Base-by-base conservation (phyloP, 257 asterid genomes). In the Hygrophila difformis region DNA sequence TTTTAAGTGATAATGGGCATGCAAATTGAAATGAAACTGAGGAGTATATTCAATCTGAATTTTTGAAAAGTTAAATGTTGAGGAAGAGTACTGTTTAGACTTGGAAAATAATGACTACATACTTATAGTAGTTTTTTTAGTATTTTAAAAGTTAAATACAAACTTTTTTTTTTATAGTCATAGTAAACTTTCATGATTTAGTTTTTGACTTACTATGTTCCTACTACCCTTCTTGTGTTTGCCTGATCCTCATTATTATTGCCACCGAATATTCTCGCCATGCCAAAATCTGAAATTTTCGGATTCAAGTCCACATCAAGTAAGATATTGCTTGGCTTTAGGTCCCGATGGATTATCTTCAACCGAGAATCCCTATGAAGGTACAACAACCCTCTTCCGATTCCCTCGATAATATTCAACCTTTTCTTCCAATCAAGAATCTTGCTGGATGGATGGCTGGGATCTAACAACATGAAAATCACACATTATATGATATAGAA, bases 201-300 rank as follows among this genome's bases (percentile, higher is more conserved):
- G n/a, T n/a, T n/a, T n/a, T n/a, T n/a, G n/a, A 50, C 93, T 64
- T 77, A 74, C 93, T 77, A 75, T 18, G 93, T 81, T 55, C 93
- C 93, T 3, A 77, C 87, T 1, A 81, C 79, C 56, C 77, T 74
- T 31, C 58, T 54, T 21, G 93, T 81, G 44, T 61, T 65, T 20
- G 64, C 77, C 28, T 71, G 81, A 41, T 71, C 74, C 54, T 78
- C 59, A 13, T n/a, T n/a, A n/a, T n/a, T n/a, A n/a, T 77, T 55
- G 47, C 76, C 74, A 9, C 74, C 74, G 33, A 81, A 77, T 23
- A 75, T 69, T 48, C 76, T 69, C 1, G 87, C 93, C 79, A 72
- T 67, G 12, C 87, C 93, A 24, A 81, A 81, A 59, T 81, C 87
- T 0, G 87, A 81, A 26, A 81, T 81, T 57, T 75, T 81, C 0